Base-by-base conservation (phyloP, 306 rosid genomes). In the Sechiopsis laciniata region DNA sequence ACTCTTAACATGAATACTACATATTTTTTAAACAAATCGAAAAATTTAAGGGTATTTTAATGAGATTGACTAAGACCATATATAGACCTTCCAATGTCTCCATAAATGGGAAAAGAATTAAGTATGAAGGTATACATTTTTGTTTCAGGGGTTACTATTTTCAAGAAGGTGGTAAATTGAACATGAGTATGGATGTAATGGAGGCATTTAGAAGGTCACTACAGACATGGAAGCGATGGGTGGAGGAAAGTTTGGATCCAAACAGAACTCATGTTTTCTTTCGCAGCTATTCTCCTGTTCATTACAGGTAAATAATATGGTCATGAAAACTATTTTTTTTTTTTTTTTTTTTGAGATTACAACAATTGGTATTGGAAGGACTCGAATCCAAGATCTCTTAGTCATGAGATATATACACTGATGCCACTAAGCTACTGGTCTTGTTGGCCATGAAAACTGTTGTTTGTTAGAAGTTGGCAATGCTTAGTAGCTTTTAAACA, bases 211-310 rank as follows among this genome's bases (percentile, higher is more conserved):
- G 80, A 72, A 84, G 87, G 78, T 85, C 95, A 62, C 76, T 91
- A 54, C 83, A 87, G 22, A 83, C 96, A 73, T 95, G 88, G 97
- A 91, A 86, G 74, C 77, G 80, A 51, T 91, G 97, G 99, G 87
- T 81, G 53, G 50, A 84, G 32, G 42, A 72, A 56, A 83, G 42
- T 75, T 73, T 95, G 10, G 83, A 91, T 74, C 90, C 87, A 21
- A 19, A 20, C n/a, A 80, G 15, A 72, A 91, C 78, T 75, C 83
- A 16, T 22, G 57, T 86, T 76, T 91, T 91, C 95, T 89, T 91
- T 50, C 93, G 91, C 13, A 77, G 99, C 86, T 89, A 75, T 78
- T 85, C 95, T 60, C 78, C 97, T 0, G 87, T 85, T 72, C 96
- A 95, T 83, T 91, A 80, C 87, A 89, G 92, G 99, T 80, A 84